A percentile compares a stretch with the other conserved stretches of the same genome.
Evolutionary conservation across 306 rosid species (phyloP).

Genomic region (Arachis hypogaea): DNA sequence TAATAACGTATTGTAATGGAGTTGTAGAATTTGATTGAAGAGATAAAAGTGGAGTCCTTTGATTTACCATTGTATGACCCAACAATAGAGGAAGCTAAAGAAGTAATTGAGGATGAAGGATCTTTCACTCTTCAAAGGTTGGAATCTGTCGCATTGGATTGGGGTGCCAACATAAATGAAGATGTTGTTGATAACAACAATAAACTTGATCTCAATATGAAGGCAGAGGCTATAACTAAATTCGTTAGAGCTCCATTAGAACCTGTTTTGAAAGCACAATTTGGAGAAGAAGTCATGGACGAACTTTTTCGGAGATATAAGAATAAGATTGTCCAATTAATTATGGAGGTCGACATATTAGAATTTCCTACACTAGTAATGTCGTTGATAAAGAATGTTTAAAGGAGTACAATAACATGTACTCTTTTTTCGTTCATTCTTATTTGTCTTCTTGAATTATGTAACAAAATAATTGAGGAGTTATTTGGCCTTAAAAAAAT

Average conservation of each 20-base stretch:
- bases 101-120: too few species aligned
- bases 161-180: conserved; percentile 33
- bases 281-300: conserved; percentile 35
- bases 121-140: neutral
- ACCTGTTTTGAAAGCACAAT: conserved; percentile 7
- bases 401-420: neutral
- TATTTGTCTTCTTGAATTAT: too few species aligned
- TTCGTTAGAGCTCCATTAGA: conserved; percentile 3
- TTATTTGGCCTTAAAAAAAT: too few species aligned
- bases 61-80: conserved; percentile 15
- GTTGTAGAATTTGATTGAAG: conserved; percentile 31
- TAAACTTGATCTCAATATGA: conserved; percentile 6
- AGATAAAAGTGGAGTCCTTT: conserved; percentile 27
- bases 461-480: too few species aligned
- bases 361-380: neutral
- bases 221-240: conserved; percentile 7
- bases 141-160: conserved; percentile 1
- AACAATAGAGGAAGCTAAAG: too few species aligned
- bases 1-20: too few species aligned
- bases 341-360: neutral
- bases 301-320: conserved; percentile 24
- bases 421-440: too few species aligned
- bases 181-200: neutral
- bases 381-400: neutral
- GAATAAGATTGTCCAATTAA: neutral